phyloP scores from a whole-genome alignment of 495 filamentous ascomycete species.

The Aspergillus nidulans region DNA sequence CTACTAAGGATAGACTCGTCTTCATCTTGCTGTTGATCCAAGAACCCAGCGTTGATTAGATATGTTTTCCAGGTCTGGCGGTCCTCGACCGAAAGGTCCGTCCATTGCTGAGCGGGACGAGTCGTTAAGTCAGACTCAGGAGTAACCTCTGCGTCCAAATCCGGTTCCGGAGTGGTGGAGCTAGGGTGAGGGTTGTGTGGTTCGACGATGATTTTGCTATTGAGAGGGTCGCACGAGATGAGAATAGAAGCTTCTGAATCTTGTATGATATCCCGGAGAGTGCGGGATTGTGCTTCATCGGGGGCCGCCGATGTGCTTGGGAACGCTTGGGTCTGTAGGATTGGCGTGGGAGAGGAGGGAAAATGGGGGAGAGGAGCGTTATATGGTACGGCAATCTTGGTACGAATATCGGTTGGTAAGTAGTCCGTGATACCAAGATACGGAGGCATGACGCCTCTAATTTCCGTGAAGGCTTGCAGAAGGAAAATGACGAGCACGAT shows the following conservation, averaged over 20 bases:
- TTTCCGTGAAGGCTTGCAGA: slow-evolving; percentile 63
- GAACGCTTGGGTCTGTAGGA: not conserved
- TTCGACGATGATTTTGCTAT: slow-evolving; percentile 9
- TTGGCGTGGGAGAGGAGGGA: not conserved
- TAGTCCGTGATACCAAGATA: slow-evolving; percentile 49
- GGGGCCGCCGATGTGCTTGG: not conserved
- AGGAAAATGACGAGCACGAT: slow-evolving; percentile 55
- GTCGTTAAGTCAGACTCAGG: not conserved
- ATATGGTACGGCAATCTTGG: slow-evolving; percentile 18
- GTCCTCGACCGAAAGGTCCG: slow-evolving; percentile 56
- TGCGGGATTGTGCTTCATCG: not conserved
- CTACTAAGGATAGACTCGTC: slow-evolving; percentile 58
- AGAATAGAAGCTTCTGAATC: slow-evolving; percentile 6
- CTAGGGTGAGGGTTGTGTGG: not conserved
- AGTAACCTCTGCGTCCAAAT: not conserved
- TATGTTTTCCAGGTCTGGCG: slow-evolving; percentile 62
- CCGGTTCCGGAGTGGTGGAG: not conserved
- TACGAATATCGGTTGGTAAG: slow-evolving; percentile 34
- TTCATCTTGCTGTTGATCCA: slow-evolving; percentile 61
- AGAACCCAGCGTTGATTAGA: slow-evolving; percentile 66
- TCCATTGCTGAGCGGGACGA: slow-evolving; percentile 52
- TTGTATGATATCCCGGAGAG: slow-evolving; percentile 4
- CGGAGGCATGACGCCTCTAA: slow-evolving; percentile 57
- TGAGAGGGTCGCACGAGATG: slow-evolving; percentile 6
- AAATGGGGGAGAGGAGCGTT: slow-evolving; percentile 3